Evolutionary conservation across 2,329 filamentous ascomycete species (phyloP).

Genomic region (Ophiosphaerella korrae): DNA sequence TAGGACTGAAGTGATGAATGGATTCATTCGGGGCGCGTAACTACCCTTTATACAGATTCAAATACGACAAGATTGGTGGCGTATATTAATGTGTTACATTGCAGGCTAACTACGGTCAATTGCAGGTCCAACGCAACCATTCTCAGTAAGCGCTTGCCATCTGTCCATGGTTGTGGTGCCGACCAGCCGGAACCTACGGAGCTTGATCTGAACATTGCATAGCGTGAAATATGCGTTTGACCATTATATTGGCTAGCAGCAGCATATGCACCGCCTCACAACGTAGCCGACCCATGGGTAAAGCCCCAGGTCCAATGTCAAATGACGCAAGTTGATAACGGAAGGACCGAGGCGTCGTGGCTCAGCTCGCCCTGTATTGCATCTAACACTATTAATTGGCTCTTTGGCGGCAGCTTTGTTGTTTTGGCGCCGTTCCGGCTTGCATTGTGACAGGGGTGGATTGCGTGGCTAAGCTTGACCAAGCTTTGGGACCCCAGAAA

Average conservation of each 20-base stretch:
- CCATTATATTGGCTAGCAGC: conserved; percentile 16
- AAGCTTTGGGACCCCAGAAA: conserved; percentile 36
- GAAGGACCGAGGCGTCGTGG: conserved; percentile 8
- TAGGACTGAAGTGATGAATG: too few relatives aligned
- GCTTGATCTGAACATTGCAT: too few relatives aligned
- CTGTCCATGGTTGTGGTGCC: too few relatives aligned
- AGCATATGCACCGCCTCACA: conserved; percentile 20
- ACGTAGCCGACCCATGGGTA: conserved; percentile 2
- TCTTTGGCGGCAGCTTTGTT: neutral
- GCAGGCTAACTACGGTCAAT: too few relatives aligned
- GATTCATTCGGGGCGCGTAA: too few relatives aligned
- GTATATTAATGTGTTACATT: too few relatives aligned
- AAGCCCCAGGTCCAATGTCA: neutral
- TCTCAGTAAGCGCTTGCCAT: too few relatives aligned
- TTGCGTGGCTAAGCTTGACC: conserved; percentile 19
- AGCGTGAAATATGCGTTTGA: neutral
- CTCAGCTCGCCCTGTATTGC: conserved; percentile 11
- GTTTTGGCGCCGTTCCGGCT: conserved; percentile 9
- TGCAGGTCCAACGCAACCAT: too few relatives aligned
- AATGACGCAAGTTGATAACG: conserved; percentile 3
- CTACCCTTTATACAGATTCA: too few relatives aligned
- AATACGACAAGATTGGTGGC: too few relatives aligned
- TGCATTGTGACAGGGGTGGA: conserved; percentile 13
- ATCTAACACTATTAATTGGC: conserved; percentile 8
- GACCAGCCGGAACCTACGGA: too few relatives aligned